Base-by-base conservation (phyloP, 352 stramenopile genomes). In the Elongisporangium senticosum region DNA sequence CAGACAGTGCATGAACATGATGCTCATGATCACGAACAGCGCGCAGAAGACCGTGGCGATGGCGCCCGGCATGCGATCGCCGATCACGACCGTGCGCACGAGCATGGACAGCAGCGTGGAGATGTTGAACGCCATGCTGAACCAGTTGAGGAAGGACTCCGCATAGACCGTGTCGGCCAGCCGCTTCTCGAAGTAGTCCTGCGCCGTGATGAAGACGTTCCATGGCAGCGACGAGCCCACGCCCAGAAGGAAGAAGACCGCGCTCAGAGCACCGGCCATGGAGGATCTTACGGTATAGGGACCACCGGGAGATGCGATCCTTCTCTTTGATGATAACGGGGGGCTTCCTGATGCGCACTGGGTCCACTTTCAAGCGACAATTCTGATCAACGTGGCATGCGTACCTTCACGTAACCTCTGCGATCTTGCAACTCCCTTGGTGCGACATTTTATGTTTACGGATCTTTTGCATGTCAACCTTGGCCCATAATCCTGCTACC, bases 121-220 rank as follows among this genome's bases (percentile, higher is more conserved):
- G 56, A 90, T 74, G 69, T 92, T 93, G 64, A 92, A 93, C 17
- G 69, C 77, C 62, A 90, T 90, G 49, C 74, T 86, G 64, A 95
- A 95, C 83, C 83, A 95, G 61, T 89, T 93, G 20, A 93, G 75
- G 61, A 95, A 95, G 47, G 78, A 87, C 39, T 83, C 78, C 56
- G 90, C 79, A 50, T 90, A 90, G 43, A 71, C 63, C 11, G 83
- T 93, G 19, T 74, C 55, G 2, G 60, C 61, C 37, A 95, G 67
- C 1, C 86, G 83, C 48, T 74, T 56, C 22, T 78, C 67, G 62
- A 95, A 95, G 72, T 93, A 95, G 51, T 73, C 64, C 60, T 91
- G 77, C 19, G 81, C 86, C 3, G 83, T 95, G 67, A 95, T 89
- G 61, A 95, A 95, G 20, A 93, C 83, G 51, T 95, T 95, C 83